Base-by-base conservation (phyloP, 768 basidiomycete species). In the Hygrocybe punicea region DNA sequence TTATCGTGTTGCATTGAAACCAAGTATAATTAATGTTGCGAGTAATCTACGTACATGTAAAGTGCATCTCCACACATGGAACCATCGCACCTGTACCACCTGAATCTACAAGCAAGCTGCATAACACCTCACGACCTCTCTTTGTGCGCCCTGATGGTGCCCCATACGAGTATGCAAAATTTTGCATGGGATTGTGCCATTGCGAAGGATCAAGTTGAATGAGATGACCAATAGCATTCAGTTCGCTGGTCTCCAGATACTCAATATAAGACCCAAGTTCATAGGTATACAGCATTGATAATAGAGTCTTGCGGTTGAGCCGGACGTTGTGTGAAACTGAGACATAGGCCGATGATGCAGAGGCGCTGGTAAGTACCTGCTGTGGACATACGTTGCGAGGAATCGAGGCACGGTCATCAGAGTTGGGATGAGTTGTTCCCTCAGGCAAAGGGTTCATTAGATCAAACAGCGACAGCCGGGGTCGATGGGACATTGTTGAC, bases 101-200 rank as follows among this genome's bases (percentile, higher is more conserved):
- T 23, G 13, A 14, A 21, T 58, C 57, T 2, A 51, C 40, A 10
- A 61, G 56, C 14, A 63, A 50, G 17, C 4, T 16, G 40, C 51
- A 58, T 13, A 5, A 53, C 25, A 60, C 54, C 8, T 49, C 33
- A 2, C 50, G 19, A 17, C 58, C 57, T 35, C 44, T 46, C 37
- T 56, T 42, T n/a, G 56, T 50, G 16, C 34, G 39, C 23, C 63
- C 59, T 23, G 53, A 55, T 13, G 55, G 61, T 46, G 24, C 17
- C 6, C 61, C 63, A 16, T 57, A 44, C 4, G 57, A 60, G 51
- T 62, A 64, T 44, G 53, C 63, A 53, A 60, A 56, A 34, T 64
- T 54, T 21, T 36, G 36, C 6, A 42, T 21, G 4, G 61, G 63
- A 14, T 49, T 58, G 4, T 55, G 23, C 63, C 59, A 62, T 16